A percentile compares a stretch with the other conserved stretches of the same genome.
These are phyloP conservation scores for Lasiosphaeris hirsuta DNA, from an alignment of 495 filamentous ascomycete genomes.

Conservation along the genomic window DNA sequence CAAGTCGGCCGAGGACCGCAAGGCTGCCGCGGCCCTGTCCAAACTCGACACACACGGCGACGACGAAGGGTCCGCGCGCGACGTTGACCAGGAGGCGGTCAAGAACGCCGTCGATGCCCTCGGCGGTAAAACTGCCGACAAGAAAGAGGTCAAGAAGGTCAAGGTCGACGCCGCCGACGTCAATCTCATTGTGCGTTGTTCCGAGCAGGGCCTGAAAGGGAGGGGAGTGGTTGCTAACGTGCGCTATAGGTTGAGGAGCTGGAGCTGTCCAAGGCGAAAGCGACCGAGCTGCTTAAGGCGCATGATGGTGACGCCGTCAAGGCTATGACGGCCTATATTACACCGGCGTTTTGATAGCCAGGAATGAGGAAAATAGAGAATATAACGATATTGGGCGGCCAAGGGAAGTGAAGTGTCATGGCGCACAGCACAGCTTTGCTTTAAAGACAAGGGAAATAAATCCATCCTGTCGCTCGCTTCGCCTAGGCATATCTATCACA, in stretches of 20 bases:
- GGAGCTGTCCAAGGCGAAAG: slow-evolving; percentile 73
- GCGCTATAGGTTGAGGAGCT: slow-evolving; percentile 67
- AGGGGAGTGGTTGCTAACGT: neutral
- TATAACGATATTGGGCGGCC: neutral
- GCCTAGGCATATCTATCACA: too few relatives aligned
- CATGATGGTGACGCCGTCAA: slow-evolving; percentile 72
- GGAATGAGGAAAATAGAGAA: neutral
- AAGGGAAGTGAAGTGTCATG: neutral
- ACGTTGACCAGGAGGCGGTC: slow-evolving; percentile 78
- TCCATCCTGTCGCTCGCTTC: too few relatives aligned
- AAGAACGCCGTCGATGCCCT: slow-evolving; percentile 77
- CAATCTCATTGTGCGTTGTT: slow-evolving; percentile 33
- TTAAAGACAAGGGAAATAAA: too few relatives aligned
- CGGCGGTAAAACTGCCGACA: slow-evolving; percentile 36
- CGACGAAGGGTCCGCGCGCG: slow-evolving; percentile 52
- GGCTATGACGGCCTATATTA: slow-evolving; percentile 61
- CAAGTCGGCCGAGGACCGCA: slow-evolving; percentile 78
- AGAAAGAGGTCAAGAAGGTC: slow-evolving; percentile 49
- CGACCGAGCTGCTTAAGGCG: slow-evolving; percentile 76
- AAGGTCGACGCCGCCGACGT: slow-evolving; percentile 50
- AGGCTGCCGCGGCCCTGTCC: slow-evolving; percentile 81
- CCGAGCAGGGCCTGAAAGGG: neutral
- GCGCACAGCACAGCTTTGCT: too few relatives aligned
- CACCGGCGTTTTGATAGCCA: slow-evolving; percentile 14
- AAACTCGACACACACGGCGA: slow-evolving; percentile 63